Evolutionary conservation across 1,284 basidiomycete species (phyloP).

Genomic region (Wolfiporia cocos): DNA sequence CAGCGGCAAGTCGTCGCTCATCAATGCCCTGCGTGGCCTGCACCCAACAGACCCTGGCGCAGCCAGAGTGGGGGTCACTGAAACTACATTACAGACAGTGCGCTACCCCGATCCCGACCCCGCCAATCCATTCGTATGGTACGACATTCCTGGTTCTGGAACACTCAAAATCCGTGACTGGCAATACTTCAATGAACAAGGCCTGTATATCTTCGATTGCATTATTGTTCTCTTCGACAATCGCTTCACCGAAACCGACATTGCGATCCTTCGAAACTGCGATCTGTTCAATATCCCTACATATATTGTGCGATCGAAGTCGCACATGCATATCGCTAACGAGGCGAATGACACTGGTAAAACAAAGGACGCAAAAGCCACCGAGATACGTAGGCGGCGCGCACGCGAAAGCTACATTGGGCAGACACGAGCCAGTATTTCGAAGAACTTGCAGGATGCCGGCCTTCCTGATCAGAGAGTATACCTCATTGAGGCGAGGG

Average conservation of each 20-base stretch:
- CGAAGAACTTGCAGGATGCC: background rate
- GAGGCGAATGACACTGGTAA: background rate
- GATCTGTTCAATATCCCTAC: background rate
- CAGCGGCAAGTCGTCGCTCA: slow-evolving; percentile 6
- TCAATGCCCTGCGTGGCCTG: slow-evolving; percentile 7
- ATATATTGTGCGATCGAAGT: slow-evolving; percentile 4
- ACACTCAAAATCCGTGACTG: background rate
- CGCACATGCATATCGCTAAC: background rate
- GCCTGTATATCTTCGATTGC: slow-evolving; percentile 1
- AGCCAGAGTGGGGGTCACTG: background rate
- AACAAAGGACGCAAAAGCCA: background rate
- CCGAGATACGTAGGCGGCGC: background rate
- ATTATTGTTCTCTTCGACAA: slow-evolving; percentile 1
- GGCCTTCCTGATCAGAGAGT: slow-evolving; percentile 3
- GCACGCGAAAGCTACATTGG: too few relatives aligned
- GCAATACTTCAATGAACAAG: background rate
- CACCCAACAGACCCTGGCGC: background rate
- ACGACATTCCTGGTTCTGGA: background rate
- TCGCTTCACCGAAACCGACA: background rate
- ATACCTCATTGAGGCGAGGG: slow-evolving; percentile 4
- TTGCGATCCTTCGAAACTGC: slow-evolving; percentile 1
- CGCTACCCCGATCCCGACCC: background rate
- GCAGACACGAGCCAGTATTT: too few relatives aligned
- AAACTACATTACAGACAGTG: background rate
- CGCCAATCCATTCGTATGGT: slow-evolving; percentile 1